Evolutionary conservation across 2,329 filamentous ascomycete species (phyloP), one percentile per base, ranked within the genome.

Genomic region (Alternaria tenuissima): DNA sequence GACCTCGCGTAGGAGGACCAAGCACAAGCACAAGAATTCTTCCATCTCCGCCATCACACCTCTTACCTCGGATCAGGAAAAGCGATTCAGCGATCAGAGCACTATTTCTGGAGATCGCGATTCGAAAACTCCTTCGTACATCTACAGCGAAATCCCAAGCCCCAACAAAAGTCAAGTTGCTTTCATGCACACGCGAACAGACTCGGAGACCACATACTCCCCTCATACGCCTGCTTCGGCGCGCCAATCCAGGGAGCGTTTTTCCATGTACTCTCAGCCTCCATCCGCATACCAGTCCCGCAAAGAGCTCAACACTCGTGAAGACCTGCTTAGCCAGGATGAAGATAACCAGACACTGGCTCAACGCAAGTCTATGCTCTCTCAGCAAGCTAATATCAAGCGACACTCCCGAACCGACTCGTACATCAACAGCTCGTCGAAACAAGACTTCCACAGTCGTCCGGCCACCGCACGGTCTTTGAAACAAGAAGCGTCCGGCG

Each of bases 121-220:
- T 34, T 78, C 76, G 4, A 73, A 74, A 44, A 64, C 65, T 7
- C 73, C 72, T 43, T 70, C 60, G 63, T 72, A 61, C 57, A 79
- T 64, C 59, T 28, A 67, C 63, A 49, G 76, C 65, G 61, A 71
- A 7, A 65, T 76, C 16, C 67, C 74, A 14, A 67, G 59, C 16
- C 75, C 75, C 2, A 73, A 79, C n/a, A 72, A 66, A 71, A 79
- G 67, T 1, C 86, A 85, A 1, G 84, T 97, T 51, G 89, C 93
- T 0, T 97, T 96, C 78, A 87, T 91, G 79, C 89, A 95, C 73
- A 96, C 91, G 0, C 87, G 93, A 34, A 92, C 89, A 3, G 84
- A 86, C 11, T 84, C 86, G 32, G 88, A 86, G 4, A 78, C 84
- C 48, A 80, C 80, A 24, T 86, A 84, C 61, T 85, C 82, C 14